A percentile compares a stretch with the other conserved stretches of the same genome.
These are phyloP conservation scores for Actinomortierella wolfii DNA, from an alignment of 371 early-diverging fungal genomes.

Conservation along the genomic window DNA sequence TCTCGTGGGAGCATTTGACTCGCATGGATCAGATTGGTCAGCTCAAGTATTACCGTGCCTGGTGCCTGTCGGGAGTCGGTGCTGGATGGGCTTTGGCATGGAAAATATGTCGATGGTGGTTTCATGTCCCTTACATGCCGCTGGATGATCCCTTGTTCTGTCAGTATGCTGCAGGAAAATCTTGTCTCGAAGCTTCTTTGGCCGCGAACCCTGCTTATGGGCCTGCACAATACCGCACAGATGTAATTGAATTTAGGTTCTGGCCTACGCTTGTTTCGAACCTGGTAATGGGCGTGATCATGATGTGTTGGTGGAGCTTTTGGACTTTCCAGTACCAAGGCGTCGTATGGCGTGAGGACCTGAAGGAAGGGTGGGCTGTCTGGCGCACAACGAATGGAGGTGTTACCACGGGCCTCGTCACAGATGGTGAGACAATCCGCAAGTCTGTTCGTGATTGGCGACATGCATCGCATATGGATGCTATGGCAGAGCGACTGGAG, in stretches of 20 bases:
- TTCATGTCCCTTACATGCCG: constrained; percentile 48
- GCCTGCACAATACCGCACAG: constrained; percentile 44
- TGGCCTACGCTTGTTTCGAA: constrained; percentile 50
- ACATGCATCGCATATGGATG: not conserved
- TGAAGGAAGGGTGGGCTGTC: constrained; percentile 65
- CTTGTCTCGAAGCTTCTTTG: constrained; percentile 42
- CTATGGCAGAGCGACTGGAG: too few relatives aligned
- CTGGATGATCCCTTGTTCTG: constrained; percentile 49
- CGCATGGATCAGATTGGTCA: constrained; percentile 51
- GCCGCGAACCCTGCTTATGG: constrained; percentile 7
- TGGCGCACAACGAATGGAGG: constrained; percentile 51
- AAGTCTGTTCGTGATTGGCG: constrained; percentile 45
- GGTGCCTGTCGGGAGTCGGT: constrained; percentile 64
- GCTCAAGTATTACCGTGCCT: constrained; percentile 54
- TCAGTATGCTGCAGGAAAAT: constrained; percentile 52
- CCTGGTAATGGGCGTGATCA: constrained; percentile 55
- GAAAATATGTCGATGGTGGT: constrained; percentile 46
- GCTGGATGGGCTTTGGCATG: constrained; percentile 64
- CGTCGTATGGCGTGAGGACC: constrained; percentile 64
- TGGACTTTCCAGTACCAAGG: constrained; percentile 74
- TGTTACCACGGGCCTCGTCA: constrained; percentile 39
- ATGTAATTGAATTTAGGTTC: constrained; percentile 46
- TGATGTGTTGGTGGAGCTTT: constrained; percentile 69
- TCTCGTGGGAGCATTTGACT: constrained; percentile 65
- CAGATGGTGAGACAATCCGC: constrained; percentile 26